Conservation (phyloP, 371 early-diverging fungal species). For the Haplosporangium sp. region DNA sequence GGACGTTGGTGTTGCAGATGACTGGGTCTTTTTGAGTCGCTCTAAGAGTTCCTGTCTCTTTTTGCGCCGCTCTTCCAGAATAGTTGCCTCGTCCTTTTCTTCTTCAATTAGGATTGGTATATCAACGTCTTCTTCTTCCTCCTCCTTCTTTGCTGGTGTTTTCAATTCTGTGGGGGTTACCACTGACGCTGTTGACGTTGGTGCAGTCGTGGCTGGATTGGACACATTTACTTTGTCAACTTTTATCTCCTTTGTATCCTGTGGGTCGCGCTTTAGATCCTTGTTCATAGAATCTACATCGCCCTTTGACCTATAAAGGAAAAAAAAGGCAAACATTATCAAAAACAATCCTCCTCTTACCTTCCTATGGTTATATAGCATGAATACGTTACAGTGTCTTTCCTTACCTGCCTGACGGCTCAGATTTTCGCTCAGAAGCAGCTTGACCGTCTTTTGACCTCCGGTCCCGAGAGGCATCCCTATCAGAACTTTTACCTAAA, state of each 20-base stretch:
- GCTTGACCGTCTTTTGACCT: slow-evolving; percentile 13
- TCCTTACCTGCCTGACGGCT: slow-evolving; percentile 23
- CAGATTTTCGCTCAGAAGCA: slow-evolving; percentile 16
- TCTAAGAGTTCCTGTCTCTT: slow-evolving; percentile 49
- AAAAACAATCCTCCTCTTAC: too few species aligned
- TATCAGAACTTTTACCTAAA: slow-evolving; percentile 15
- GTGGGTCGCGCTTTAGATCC: too few species aligned
- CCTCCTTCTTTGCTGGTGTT: not conserved
- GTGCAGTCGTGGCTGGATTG: too few species aligned
- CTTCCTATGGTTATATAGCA: not conserved
- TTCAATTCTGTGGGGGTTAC: too few species aligned
- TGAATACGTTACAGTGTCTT: not conserved
- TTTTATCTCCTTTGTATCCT: not conserved
- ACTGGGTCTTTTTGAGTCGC: slow-evolving; percentile 30
- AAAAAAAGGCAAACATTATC: not conserved
- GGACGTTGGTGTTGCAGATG: slow-evolving; percentile 26
- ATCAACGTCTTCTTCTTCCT: slow-evolving; percentile 28
- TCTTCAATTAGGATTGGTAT: slow-evolving; percentile 44
- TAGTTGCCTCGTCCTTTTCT: slow-evolving; percentile 45
- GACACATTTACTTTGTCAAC: not conserved
- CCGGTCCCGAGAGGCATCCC: slow-evolving; percentile 23
- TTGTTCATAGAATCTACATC: too few species aligned
- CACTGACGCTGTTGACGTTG: too few species aligned
- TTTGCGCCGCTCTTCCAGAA: slow-evolving; percentile 45
- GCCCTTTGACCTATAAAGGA: slow-evolving; percentile 10